These are phyloP conservation scores for Afroboletus lepidellus DNA, from an alignment of 1,284 basidiomycete species.

Conservation along the genomic window DNA sequence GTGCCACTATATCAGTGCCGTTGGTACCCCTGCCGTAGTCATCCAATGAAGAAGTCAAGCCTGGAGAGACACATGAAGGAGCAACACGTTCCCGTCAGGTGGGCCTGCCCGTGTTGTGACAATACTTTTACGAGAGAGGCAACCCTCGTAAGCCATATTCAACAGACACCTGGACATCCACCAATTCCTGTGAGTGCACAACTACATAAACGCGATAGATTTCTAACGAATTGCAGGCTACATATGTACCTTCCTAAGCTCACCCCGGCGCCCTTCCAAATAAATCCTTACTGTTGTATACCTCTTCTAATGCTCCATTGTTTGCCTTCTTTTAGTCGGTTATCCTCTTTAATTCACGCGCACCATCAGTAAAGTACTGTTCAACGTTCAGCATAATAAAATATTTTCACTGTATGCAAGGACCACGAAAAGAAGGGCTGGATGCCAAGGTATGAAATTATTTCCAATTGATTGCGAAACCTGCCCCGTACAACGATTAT, in stretches of 20 bases:
- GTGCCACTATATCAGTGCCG: constrained; percentile 5
- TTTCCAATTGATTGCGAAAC: not conserved
- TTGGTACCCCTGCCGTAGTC: constrained; percentile 7
- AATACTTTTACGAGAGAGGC: constrained; percentile 5
- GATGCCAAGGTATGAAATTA: constrained; percentile 15
- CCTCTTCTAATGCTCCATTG: not conserved
- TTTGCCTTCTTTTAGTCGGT: not conserved
- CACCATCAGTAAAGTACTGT: not conserved
- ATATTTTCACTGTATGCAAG: not conserved
- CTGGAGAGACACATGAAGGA: constrained; percentile 16
- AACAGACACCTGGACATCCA: not conserved
- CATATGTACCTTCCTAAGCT: not conserved
- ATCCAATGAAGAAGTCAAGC: constrained; percentile 6
- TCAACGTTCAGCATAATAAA: not conserved
- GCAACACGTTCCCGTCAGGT: constrained; percentile 8
- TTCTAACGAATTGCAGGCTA: constrained; percentile 1
- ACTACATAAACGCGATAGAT: not conserved
- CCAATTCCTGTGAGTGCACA: constrained; percentile 5
- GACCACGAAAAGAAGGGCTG: no score
- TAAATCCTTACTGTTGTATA: not conserved
- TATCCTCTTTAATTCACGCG: not conserved
- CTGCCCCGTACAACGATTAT: not conserved
- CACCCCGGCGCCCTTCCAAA: not conserved
- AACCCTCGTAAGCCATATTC: constrained; percentile 4
- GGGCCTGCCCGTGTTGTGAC: constrained; percentile 12